Base-by-base conservation (phyloP, 768 basidiomycete species). In the Kwoniella newhampshirensis region DNA sequence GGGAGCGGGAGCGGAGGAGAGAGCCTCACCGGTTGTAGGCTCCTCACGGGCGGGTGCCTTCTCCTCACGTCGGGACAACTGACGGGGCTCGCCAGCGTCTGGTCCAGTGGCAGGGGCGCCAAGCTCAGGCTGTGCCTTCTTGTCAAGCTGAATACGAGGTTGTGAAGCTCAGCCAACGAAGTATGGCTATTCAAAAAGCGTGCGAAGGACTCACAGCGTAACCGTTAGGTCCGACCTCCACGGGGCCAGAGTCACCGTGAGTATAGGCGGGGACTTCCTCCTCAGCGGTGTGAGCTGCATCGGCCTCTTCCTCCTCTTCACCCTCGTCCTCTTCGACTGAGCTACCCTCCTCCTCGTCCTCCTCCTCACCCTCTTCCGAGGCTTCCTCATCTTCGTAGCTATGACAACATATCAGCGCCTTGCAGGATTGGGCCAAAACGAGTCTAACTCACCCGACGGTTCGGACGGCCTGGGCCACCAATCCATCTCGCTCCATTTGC, bases 391-490 rank as follows among this genome's bases (percentile, higher is more conserved):
- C 87, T n/a, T 51, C 63, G 68, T 74, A 74, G 27, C 74, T 75
- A 36, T 7, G 25, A 17, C 23, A 18, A 28, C 7, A 51, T 4
- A 42, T 68, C 42, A 67, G 62, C 42, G 30, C 13, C 12, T 20
- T 21, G 5, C 27, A 17, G 27, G n/a, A n/a, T 37, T 11, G n/a
- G 11, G 36, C 36, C 9, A 11, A n/a, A 37, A 37, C 36, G 36
- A 37, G 36, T n/a, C 35, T 21, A 21, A 82, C 78, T 77, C 92
- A 98, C 32, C 94, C 94, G 1, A 83, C 92, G 2, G 86, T 82
- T 49, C 92, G 80, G 17, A 99, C 96, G 23, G 92, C 94, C 13
- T 90, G 89, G 30, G 87, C 89, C 25, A 98, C 87, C 0, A 91
- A 91, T 2, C 94, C 96, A 36, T 85, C 86, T 41, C 96, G 81